Percentiles rank a stretch among this genome's conserved stretches.
These are phyloP conservation scores for Osmanthus fragrans DNA, from an alignment of 257 asterid genomes.

Conservation along the genomic window DNA sequence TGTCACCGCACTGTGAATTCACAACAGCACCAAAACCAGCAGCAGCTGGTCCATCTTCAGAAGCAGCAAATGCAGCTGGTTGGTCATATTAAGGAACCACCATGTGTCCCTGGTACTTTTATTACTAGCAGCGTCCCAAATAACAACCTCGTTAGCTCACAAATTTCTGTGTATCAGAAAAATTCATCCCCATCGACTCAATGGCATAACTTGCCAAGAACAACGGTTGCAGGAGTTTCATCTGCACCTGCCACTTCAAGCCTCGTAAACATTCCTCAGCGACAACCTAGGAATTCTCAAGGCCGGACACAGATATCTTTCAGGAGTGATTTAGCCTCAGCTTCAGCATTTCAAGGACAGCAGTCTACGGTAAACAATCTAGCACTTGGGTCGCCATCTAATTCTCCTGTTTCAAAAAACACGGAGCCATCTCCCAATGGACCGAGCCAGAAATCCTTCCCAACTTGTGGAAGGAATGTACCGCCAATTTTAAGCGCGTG, in stretches of 20 bases:
- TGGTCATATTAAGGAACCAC: constrained; percentile 29
- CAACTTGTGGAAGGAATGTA: constrained; percentile 43
- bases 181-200: constrained; percentile 19
- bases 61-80: constrained; percentile 38
- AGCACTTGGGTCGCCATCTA: constrained; percentile 16
- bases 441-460: constrained; percentile 43
- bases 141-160: constrained; percentile 5
- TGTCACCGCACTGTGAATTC: constrained; percentile 21
- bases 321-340: constrained; percentile 19
- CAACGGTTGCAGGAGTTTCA: constrained; percentile 23
- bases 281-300: constrained; percentile 35
- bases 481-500: constrained; percentile 34
- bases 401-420: constrained; percentile 17
- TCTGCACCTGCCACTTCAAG: constrained; percentile 20
- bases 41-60: constrained; percentile 36
- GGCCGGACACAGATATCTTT: constrained; percentile 36
- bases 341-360: constrained; percentile 33
- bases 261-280: constrained; percentile 20
- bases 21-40: constrained; percentile 31
- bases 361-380: constrained; percentile 22
- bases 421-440: constrained; percentile 29
- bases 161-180: constrained; percentile 20
- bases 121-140: constrained; percentile 14
- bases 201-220: constrained; percentile 30
- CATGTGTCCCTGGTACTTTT: constrained; percentile 24